Evolutionary conservation across 2,329 filamentous ascomycete species (phyloP).

Genomic region (Nothophoma quercina): DNA sequence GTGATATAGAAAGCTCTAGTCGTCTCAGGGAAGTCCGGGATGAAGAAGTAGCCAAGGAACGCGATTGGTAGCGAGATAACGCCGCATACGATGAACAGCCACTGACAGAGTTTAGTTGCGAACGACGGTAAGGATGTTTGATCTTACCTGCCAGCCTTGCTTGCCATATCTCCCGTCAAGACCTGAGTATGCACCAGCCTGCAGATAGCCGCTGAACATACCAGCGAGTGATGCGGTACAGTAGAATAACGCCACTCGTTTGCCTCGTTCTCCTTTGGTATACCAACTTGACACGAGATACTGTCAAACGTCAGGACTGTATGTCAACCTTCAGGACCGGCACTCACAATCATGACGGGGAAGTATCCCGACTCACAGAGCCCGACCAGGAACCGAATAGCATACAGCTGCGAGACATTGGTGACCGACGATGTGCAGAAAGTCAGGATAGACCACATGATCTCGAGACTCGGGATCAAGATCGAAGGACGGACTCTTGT

Average conservation of each 20-base stretch:
- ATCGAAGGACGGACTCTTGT: slow-evolving; percentile 35
- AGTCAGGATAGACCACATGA: slow-evolving; percentile 35
- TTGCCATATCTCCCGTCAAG: slow-evolving; percentile 36
- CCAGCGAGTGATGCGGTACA: slow-evolving; percentile 41
- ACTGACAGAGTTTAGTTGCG: slow-evolving; percentile 5
- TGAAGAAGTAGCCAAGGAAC: slow-evolving; percentile 52
- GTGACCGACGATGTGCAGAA: slow-evolving; percentile 30
- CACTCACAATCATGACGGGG: slow-evolving; percentile 38
- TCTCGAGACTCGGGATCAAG: slow-evolving; percentile 43
- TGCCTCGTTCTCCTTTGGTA: slow-evolving; percentile 46
- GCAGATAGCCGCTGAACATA: slow-evolving; percentile 47
- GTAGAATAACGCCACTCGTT: slow-evolving; percentile 44
- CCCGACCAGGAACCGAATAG: slow-evolving; percentile 44
- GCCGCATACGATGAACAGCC: slow-evolving; percentile 44
- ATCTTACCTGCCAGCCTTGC: slow-evolving; percentile 32
- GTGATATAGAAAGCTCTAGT: slow-evolving; percentile 49
- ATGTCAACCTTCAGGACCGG: too few relatives aligned
- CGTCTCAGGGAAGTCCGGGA: slow-evolving; percentile 38
- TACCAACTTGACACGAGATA: slow-evolving; percentile 55
- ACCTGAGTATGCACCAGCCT: slow-evolving; percentile 43
- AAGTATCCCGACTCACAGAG: slow-evolving; percentile 39
- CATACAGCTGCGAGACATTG: slow-evolving; percentile 42
- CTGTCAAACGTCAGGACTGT: slow-evolving; percentile 3
- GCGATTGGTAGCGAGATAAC: slow-evolving; percentile 54
- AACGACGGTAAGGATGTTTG: too few relatives aligned